Evolutionary conservation across 371 early-diverging fungal genomes (phyloP).

Genomic region (Syncephalastrum monosporum): DNA sequence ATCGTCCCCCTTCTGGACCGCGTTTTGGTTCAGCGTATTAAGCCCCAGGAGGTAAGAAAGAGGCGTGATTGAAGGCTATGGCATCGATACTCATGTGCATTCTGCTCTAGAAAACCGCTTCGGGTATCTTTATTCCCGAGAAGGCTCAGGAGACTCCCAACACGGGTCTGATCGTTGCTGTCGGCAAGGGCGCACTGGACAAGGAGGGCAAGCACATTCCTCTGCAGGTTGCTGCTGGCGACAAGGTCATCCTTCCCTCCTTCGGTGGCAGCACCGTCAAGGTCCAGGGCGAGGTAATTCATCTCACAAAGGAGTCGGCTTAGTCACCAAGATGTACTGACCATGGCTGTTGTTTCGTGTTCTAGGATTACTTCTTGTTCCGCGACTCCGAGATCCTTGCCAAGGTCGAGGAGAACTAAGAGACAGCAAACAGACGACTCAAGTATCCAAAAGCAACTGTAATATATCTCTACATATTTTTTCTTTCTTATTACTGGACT

Average conservation of each 20-base stretch:
- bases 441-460: too few species aligned
- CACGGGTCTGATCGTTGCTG: slow-evolving; percentile 92
- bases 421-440: background rate
- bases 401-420: slow-evolving; percentile 64
- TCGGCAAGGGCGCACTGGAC: slow-evolving; percentile 88
- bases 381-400: slow-evolving; percentile 94
- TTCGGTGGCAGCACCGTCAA: slow-evolving; percentile 95
- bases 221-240: slow-evolving; percentile 84
- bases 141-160: slow-evolving; percentile 96
- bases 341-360: background rate
- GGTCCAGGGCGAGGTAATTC: slow-evolving; percentile 74
- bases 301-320: background rate
- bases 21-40: slow-evolving; percentile 94
- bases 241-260: slow-evolving; percentile 92
- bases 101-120: slow-evolving; percentile 78
- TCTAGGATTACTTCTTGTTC: slow-evolving; percentile 72
- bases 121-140: slow-evolving; percentile 97
- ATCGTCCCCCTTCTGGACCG: slow-evolving; percentile 96
- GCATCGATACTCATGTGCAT: background rate
- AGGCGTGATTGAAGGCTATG: background rate
- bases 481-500: background rate
- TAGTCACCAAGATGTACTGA: background rate
- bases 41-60: slow-evolving; percentile 83
- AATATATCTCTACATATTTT: background rate
- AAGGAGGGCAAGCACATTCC: slow-evolving; percentile 87